phyloP scores from a whole-genome alignment of 2,329 filamentous ascomycete species.

The Knufia fluminis region DNA sequence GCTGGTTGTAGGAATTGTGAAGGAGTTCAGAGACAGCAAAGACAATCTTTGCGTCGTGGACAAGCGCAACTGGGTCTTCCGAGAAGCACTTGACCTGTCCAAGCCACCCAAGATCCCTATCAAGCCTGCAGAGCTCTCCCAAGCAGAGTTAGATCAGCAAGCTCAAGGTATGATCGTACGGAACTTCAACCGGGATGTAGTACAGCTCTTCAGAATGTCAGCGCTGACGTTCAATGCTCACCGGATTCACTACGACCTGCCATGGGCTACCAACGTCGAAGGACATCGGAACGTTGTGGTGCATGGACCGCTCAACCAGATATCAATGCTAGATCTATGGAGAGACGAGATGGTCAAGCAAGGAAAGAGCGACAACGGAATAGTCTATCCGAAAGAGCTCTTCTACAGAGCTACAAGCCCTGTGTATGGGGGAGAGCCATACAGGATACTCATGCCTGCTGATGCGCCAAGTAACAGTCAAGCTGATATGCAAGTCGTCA shows the following conservation, averaged over 20 bases:
- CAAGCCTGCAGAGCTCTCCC: constrained; percentile 18
- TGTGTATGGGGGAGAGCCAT: constrained; percentile 41
- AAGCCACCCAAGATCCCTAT: constrained; percentile 12
- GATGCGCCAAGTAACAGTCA: constrained; percentile 20
- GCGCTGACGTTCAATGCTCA: constrained; percentile 38
- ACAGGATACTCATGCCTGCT: constrained; percentile 35
- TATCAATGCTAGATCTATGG: constrained; percentile 37
- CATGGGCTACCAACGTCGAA: constrained; percentile 36
- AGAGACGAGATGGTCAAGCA: constrained; percentile 28
- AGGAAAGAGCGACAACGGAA: constrained; percentile 12
- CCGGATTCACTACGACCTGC: constrained; percentile 37
- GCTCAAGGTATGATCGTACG: constrained; percentile 21
- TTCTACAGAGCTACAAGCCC: constrained; percentile 42
- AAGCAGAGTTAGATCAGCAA: constrained; percentile 15
- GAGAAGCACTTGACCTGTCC: constrained; percentile 28
- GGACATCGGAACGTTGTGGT: constrained; percentile 36
- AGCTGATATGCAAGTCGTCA: constrained; percentile 24
- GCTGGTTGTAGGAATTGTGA: constrained; percentile 57
- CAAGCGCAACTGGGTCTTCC: constrained; percentile 43
- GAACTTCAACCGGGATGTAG: constrained; percentile 30
- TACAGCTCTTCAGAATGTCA: constrained; percentile 37
- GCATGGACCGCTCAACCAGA: constrained; percentile 36
- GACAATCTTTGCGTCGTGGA: constrained; percentile 47
- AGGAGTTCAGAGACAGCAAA: constrained; percentile 45
- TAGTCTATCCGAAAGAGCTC: constrained; percentile 34